Base-by-base conservation (phyloP, 306 rosid genomes). In the Oxytropis ochrocephala region DNA sequence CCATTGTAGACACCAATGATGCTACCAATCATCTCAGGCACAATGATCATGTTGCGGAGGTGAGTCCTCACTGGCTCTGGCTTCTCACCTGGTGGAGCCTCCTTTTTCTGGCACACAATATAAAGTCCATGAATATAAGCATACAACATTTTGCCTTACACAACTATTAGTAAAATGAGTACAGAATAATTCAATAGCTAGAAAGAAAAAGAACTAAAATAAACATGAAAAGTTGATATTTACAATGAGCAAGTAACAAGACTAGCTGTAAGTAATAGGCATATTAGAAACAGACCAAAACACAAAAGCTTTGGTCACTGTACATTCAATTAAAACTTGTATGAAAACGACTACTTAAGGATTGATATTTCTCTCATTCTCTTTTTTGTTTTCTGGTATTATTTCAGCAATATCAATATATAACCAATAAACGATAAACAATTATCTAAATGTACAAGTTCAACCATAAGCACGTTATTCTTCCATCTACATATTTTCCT, bases 1-100 rank as follows among this genome's bases (percentile, higher is more conserved):
- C 80, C 81, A 18, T 79, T 76, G 74, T 81, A 79, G 4, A 76
- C 84, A 24, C 85, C 83, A 42, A 80, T 76, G 2, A 79, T 69
- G 80, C 86, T 70, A 6, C 80, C 80, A 4, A 76, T 85, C 79
- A 76, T 85, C 86, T 85, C 82, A 0, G 83, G 85, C 4, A 67
- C 89, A 46, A 85, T 77, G 16, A 85, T 79, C 89, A 75, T 81
- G 75, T 81, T 73, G 2, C 98, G 89, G 0, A 92, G 89, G 79
- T 92, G 98, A 16, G 98, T 92, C 9, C 96, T 80, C 11, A 89
- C 98, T 0, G 96, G 95, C 24, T 87, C 92, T 5, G 98, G 96
- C 88, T 89, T 89, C 80, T 92, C 98, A 73, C 98, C 98, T 0
- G 92, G 55, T 24, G 92, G 98, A 1, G 98, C 98, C 69, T 89